Percentiles rank a stretch among this genome's conserved stretches.
Conservation (phyloP, 768 basidiomycete genomes). For the Crucibulum laeve region DNA sequence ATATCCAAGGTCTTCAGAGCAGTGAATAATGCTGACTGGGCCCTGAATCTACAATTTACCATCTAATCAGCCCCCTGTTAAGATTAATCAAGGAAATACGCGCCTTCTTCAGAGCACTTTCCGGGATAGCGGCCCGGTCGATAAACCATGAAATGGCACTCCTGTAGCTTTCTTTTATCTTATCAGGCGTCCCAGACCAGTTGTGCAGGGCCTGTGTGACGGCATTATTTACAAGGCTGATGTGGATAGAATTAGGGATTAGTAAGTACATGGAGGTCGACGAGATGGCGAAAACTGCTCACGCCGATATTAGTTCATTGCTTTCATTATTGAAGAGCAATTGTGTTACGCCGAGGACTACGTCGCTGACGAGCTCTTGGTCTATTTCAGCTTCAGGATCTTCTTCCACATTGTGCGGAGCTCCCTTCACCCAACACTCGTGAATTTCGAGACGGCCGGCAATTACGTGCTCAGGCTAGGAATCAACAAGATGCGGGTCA, state of each 20-base stretch:
- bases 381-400: constrained; percentile 2
- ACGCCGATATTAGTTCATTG: constrained; percentile 13
- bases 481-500: not conserved
- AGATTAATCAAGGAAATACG: not conserved
- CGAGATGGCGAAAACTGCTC: not conserved
- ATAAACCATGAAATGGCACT: constrained; percentile 9
- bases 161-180: constrained; percentile 4
- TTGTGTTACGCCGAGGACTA: constrained; percentile 14
- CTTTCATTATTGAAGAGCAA: constrained; percentile 16
- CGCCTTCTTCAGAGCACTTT: constrained; percentile 7
- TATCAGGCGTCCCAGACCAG: constrained; percentile 10
- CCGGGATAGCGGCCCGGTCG: constrained; percentile 3
- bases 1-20: constrained; percentile 11
- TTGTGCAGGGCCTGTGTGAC: constrained; percentile 7
- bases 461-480: constrained; percentile 21
- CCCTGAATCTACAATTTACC: constrained; percentile 5
- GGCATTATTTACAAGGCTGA: constrained; percentile 7
- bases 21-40: constrained; percentile 11
- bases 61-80: not conserved
- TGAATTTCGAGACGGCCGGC: constrained; percentile 22
- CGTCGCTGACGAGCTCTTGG: constrained; percentile 15
- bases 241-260: not conserved
- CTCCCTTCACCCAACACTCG: constrained; percentile 16
- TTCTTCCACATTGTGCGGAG: constrained; percentile 5
- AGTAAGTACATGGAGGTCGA: not conserved